phyloP scores from a whole-genome alignment of 2,329 filamentous ascomycete species.

The Cytospora leucostoma region DNA sequence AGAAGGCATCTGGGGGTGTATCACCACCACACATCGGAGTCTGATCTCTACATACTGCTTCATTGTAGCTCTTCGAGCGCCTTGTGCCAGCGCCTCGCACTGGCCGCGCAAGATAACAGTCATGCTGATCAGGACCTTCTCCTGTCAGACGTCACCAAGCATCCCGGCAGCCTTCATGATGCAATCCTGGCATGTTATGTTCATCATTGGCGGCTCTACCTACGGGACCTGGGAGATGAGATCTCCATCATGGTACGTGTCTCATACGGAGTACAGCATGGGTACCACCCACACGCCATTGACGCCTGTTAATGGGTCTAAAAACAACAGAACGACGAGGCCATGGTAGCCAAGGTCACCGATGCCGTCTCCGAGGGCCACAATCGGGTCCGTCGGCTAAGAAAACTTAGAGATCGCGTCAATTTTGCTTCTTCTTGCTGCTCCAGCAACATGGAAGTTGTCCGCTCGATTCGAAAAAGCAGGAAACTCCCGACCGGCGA shows the following conservation, averaged over 20 bases:
- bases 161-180: constrained; percentile 18
- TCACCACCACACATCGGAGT: constrained; percentile 19
- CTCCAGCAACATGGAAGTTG: constrained; percentile 20
- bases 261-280: background rate
- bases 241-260: constrained; percentile 16
- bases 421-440: constrained; percentile 19
- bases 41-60: constrained; percentile 22
- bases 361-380: constrained; percentile 5
- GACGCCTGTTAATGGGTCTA: background rate
- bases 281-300: background rate
- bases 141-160: background rate
- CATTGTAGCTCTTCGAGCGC: constrained; percentile 22
- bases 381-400: constrained; percentile 5
- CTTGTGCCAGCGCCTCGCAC: background rate
- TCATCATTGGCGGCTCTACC: constrained; percentile 26
- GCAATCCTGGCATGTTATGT: constrained; percentile 21
- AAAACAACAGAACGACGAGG: constrained; percentile 8
- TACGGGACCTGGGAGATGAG: constrained; percentile 22
- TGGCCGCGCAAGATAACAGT: background rate
- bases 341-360: constrained; percentile 16
- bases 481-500: background rate
- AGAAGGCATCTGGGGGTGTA: constrained; percentile 27
- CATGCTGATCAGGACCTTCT: background rate
- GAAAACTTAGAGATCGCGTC: constrained; percentile 13
- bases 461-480: constrained; percentile 14